phyloP scores from a whole-genome alignment of 2,329 filamentous ascomycete genomes.

The Bipolaris gigantea region DNA sequence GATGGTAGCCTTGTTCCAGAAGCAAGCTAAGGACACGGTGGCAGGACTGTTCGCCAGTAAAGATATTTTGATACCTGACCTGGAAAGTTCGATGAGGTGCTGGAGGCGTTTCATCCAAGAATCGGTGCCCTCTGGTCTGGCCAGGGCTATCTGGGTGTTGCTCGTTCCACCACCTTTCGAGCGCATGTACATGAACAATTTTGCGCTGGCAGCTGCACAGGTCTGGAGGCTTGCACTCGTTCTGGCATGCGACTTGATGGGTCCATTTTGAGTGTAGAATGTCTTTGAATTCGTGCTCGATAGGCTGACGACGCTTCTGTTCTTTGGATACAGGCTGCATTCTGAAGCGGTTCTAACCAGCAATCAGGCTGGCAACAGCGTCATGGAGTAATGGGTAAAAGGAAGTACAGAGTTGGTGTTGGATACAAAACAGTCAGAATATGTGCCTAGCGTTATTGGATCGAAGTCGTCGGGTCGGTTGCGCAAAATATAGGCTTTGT shows the following conservation, averaged over 20 bases:
- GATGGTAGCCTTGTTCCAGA: neutral
- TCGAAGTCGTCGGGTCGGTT: neutral
- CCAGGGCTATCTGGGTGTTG: neutral
- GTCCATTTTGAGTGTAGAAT: neutral
- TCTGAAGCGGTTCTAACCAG: conserved; percentile 9
- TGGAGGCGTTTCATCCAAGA: neutral
- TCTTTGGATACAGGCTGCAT: neutral
- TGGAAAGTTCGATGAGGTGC: neutral
- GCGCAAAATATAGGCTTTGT: neutral
- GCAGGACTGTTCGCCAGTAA: neutral
- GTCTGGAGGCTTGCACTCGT: neutral
- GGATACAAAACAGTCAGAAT: neutral
- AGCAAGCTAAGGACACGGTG: neutral
- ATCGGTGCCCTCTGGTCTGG: neutral
- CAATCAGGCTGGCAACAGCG: conserved; percentile 1
- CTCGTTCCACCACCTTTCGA: neutral
- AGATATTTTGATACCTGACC: neutral
- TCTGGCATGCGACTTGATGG: neutral
- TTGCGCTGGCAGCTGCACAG: neutral
- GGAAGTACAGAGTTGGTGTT: neutral
- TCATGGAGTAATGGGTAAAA: neutral
- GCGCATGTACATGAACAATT: neutral
- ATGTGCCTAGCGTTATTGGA: neutral
- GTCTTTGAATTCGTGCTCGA: neutral
- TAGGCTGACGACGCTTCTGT: neutral